Evolutionary conservation across 164 flowering plant genomes (phyloP).

Genomic region (Sedum album): DNA sequence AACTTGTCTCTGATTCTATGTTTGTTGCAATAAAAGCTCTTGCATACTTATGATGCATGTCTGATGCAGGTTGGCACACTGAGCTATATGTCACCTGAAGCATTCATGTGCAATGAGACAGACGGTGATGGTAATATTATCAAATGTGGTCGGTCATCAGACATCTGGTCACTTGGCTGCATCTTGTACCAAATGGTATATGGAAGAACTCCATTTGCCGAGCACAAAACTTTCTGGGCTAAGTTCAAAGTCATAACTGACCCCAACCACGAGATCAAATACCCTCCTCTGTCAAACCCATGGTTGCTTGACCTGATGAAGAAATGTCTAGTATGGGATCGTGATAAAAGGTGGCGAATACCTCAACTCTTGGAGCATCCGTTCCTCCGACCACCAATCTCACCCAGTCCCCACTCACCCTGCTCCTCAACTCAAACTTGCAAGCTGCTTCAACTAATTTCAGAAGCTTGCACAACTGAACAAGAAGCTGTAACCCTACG

Average conservation of each 20-base stretch:
- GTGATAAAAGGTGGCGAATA: conserved; percentile 82
- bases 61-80: conserved; percentile 78
- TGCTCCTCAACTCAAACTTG: conserved; percentile 14
- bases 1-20: not conserved
- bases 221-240: conserved; percentile 95
- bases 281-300: conserved; percentile 65
- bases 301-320: conserved; percentile 93
- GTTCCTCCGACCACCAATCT: conserved; percentile 74
- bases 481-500: not conserved
- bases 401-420: conserved; percentile 18
- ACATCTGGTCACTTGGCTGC: conserved; percentile 99
- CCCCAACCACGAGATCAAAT: conserved; percentile 66
- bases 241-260: conserved; percentile 95
- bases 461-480: not conserved
- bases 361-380: conserved; percentile 87
- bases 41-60: not conserved
- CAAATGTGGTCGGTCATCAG: conserved; percentile 95
- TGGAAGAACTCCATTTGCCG: conserved; percentile 90
- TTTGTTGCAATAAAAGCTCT: not conserved
- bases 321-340: conserved; percentile 93
- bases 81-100: conserved; percentile 99
- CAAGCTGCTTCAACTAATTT: conserved; percentile 12
- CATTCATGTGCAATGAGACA: conserved; percentile 93
- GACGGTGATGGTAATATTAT: conserved; percentile 81
- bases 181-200: conserved; percentile 97